Conservation (phyloP, 139 green algal genomes). For the Chlorella sp. region DNA sequence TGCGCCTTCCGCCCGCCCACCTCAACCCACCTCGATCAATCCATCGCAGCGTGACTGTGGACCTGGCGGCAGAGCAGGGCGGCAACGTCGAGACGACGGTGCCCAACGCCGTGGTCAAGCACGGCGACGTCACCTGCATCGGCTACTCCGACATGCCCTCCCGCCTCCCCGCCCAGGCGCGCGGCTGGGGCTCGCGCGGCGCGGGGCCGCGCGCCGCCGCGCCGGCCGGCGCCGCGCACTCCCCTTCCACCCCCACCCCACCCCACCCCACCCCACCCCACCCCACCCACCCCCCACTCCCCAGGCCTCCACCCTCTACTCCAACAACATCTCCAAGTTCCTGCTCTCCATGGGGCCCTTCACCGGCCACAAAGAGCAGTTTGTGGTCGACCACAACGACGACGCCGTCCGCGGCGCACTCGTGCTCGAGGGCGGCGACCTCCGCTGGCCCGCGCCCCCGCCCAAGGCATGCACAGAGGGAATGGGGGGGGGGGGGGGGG, state of each 20-base stretch:
- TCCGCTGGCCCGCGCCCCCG: constrained; percentile 80
- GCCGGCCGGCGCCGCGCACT: too few species aligned
- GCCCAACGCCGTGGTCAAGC: constrained; percentile 49
- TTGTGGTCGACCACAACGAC: constrained; percentile 82
- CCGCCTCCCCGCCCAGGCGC: constrained; percentile 76
- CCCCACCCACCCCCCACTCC: too few species aligned
- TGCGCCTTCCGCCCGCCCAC: not conserved
- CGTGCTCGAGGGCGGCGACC: constrained; percentile 76
- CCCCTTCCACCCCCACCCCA: too few species aligned
- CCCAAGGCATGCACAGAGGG: not conserved
- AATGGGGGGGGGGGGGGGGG: not conserved
- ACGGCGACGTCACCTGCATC: constrained; percentile 72
- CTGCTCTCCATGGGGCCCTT: constrained; percentile 83
- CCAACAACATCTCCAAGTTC: constrained; percentile 92
- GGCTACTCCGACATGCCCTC: constrained; percentile 91
- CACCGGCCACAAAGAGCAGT: constrained; percentile 72
- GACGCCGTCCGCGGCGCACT: constrained; percentile 77
- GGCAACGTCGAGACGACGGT: constrained; percentile 74
- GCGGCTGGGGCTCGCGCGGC: too few species aligned
- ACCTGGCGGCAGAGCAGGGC: constrained; percentile 85
- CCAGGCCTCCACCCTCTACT: constrained; percentile 84
- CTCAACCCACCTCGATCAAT: not conserved
- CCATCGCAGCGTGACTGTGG: constrained; percentile 73
- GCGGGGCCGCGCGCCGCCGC: too few species aligned
- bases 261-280: too few species aligned